phyloP scores from a whole-genome alignment of 129 eudicot species.

The Helianthus tuberosus region DNA sequence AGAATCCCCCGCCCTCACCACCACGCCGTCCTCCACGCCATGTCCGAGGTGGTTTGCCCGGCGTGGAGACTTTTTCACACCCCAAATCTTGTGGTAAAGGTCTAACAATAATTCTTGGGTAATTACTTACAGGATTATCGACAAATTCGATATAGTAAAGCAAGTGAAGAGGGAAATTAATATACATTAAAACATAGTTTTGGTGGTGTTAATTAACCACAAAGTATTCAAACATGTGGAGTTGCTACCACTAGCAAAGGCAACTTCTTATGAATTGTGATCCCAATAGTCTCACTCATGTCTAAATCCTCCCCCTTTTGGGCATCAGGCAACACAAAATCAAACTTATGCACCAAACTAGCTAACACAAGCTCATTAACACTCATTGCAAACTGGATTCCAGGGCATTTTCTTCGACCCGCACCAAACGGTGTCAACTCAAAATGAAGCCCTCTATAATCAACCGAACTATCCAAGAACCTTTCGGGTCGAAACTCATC shows the following conservation, averaged over 20 bases:
- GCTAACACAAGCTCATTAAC: constrained; percentile 46
- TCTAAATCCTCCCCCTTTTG: constrained; percentile 37
- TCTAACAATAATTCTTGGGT: too few relatives aligned
- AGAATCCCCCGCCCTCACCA: too few relatives aligned
- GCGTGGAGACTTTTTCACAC: too few relatives aligned
- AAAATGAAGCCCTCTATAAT: constrained; percentile 48
- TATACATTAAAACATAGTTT: too few relatives aligned
- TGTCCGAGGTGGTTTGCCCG: too few relatives aligned
- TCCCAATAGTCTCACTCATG: constrained; percentile 41
- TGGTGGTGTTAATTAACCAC: not conserved
- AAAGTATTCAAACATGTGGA: constrained; percentile 11
- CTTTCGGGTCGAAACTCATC: constrained; percentile 50
- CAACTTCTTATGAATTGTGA: constrained; percentile 27
- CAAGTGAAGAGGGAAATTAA: too few relatives aligned
- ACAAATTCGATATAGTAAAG: too few relatives aligned
- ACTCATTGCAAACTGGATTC: constrained; percentile 44
- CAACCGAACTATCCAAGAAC: constrained; percentile 32
- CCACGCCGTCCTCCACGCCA: too few relatives aligned
- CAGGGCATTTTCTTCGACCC: constrained; percentile 53
- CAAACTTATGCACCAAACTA: constrained; percentile 46
- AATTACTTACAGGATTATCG: too few relatives aligned
- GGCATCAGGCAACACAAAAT: constrained; percentile 38
- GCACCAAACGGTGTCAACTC: constrained; percentile 57
- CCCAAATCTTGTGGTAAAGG: too few relatives aligned
- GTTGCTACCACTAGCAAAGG: constrained; percentile 48